A percentile compares a stretch with the other conserved stretches of the same genome.
Evolutionary conservation across 306 rosid genomes (phyloP).

Genomic region (Ceratonia siliqua): DNA sequence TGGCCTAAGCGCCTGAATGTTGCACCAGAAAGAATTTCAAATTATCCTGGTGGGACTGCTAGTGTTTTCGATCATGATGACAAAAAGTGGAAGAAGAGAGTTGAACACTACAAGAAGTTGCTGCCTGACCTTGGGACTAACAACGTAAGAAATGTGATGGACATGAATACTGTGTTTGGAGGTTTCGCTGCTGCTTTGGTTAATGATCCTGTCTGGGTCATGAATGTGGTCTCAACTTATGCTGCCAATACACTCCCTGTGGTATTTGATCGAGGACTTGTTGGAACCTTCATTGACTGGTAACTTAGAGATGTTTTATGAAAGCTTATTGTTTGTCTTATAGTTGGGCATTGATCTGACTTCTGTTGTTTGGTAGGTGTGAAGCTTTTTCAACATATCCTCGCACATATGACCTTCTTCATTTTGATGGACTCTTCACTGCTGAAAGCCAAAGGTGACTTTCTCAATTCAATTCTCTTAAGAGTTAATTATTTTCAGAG

Average conservation of each 20-base stretch:
- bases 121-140: constrained; percentile 78
- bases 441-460: constrained; percentile 91
- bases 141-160: constrained; percentile 91
- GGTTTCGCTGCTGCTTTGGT: constrained; percentile 82
- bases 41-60: constrained; percentile 59
- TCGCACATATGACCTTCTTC: constrained; percentile 93
- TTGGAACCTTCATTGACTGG: constrained; percentile 96
- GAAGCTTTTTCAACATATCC: constrained; percentile 98
- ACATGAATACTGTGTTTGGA: constrained; percentile 89
- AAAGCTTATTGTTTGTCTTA: neutral
- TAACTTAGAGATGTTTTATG: constrained; percentile 37
- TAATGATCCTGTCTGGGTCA: constrained; percentile 91
- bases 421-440: constrained; percentile 88
- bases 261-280: constrained; percentile 87
- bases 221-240: constrained; percentile 96
- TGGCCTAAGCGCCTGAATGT: constrained; percentile 81
- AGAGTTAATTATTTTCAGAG: neutral
- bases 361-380: constrained; percentile 65
- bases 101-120: constrained; percentile 83
- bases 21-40: constrained; percentile 68
- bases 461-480: neutral
- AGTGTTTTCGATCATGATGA: constrained; percentile 73
- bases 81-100: constrained; percentile 79
- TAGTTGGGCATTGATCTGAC: constrained; percentile 31
- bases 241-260: constrained; percentile 79